Evolutionary conservation across 2,329 filamentous ascomycete genomes (phyloP).

Genomic region (Knufia fluminis): DNA sequence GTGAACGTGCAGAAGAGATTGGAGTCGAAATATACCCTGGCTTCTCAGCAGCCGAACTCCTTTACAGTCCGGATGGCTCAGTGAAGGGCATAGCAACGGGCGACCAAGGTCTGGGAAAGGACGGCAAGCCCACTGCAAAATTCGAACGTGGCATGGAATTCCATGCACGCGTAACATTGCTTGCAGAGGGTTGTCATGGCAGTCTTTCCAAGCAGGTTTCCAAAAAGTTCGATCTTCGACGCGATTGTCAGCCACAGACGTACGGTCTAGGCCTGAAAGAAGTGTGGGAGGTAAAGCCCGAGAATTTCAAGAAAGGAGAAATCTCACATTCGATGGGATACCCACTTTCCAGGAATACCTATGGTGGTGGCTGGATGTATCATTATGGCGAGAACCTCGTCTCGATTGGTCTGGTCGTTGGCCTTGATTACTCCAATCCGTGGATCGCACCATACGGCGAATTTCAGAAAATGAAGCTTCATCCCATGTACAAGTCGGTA

Average conservation of each 20-base stretch:
- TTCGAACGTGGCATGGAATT: constrained; percentile 99
- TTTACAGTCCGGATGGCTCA: constrained; percentile 77
- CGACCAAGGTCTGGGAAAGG: constrained; percentile 73
- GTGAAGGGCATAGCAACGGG: constrained; percentile 95
- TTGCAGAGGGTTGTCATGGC: constrained; percentile 92
- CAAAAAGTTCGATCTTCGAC: constrained; percentile 83
- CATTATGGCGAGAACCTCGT: constrained; percentile 98
- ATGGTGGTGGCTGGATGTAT: constrained; percentile 98
- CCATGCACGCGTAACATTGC: constrained; percentile 80
- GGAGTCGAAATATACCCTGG: constrained; percentile 95
- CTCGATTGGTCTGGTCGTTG: constrained; percentile 80
- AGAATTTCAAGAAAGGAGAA: constrained; percentile 80
- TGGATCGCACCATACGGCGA: constrained; percentile 93
- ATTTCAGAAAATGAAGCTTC: constrained; percentile 97
- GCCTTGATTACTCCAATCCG: constrained; percentile 90
- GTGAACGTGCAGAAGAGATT: constrained; percentile 88
- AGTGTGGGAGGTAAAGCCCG: constrained; percentile 90
- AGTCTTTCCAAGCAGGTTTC: constrained; percentile 91
- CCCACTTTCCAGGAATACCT: constrained; percentile 76
- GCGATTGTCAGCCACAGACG: constrained; percentile 86
- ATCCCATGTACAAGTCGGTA: constrained; percentile 76
- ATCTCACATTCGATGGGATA: constrained; percentile 89
- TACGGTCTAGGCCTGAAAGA: constrained; percentile 94
- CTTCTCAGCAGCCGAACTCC: constrained; percentile 85
- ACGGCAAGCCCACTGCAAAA: constrained; percentile 75